Evolutionary conservation across 2,329 filamentous ascomycete genomes (phyloP), one percentile per base, ranked within the genome.

Genomic region (Cladophialophora yegresii): DNA sequence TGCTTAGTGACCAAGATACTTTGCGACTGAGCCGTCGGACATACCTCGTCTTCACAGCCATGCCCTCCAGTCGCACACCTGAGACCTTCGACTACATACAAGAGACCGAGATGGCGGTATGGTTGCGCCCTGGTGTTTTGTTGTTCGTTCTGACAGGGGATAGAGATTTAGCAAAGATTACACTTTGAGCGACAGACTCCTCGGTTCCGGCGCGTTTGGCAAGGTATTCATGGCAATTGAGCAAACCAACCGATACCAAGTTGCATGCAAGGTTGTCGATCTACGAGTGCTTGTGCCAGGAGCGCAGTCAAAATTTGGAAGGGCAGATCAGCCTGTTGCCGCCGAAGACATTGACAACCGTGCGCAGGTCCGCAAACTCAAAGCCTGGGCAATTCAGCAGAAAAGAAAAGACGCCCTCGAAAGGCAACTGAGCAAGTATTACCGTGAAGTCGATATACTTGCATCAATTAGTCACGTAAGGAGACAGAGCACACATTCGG

Each of bases 401-500:
- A 68, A 70, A 51, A 63, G 71, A 23, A 63, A 66, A 23, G 65
- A 59, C 23, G 65, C 71, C 6, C 56, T 74, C n/a, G 67, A 74
- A 32, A 70, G 70, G 33, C 77, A 75, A 65, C 63, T 75, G 13
- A 71, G 70, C 40, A 63, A 71, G 32, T 77, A 77, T 60, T 71
- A 76, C 59, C 76, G 76, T 22, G 79, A 82, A 62, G 74, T 76
- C 13, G 72, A 73, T 12, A 79, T 87, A 5, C 75, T 87, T 47
- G 77, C 81, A 61, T 75, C 79, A 20, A 74, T 88, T 4, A 79
- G 76, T 36, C 85, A 88, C 77, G 82, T 83, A 71, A 63, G 77
- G 59, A 43, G 23, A 2, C 20, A 1, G 5, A 8, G 13, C 32
- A 32, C 23, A 23, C 3, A n/a, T 4, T 6, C 53, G 8, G 23